Base-by-base conservation (phyloP, 352 stramenopile genomes). In the Phytophthora fragariae region DNA sequence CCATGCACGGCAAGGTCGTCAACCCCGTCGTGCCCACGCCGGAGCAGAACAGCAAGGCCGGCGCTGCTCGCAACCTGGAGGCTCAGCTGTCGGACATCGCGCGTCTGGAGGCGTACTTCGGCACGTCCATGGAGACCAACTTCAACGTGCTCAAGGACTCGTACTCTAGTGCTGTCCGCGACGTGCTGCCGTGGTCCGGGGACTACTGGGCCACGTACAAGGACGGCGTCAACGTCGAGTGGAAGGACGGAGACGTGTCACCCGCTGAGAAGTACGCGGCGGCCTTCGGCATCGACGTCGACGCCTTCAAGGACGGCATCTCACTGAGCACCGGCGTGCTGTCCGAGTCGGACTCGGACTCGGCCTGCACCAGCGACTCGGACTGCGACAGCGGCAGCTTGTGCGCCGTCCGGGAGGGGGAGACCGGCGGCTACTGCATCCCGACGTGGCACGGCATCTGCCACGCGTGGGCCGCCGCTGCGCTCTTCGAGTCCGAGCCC, bases 161-260 rank as follows among this genome's bases (percentile, higher is more conserved):
- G 67, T 75, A 73, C 56, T 14, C 67, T 0, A 75, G 21, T 11
- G 75, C 47, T 10, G 39, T 19, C 14, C 72, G 41, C 21, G 57
- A 73, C 17, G 50, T 75, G 19, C 70, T 75, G 39, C 81, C 81
- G 17, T 89, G 82, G 82, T 80, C 82, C 3, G 76, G 79, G 52
- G 80, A 80, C 76, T 90, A 90, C 73, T 92, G 83, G 81, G 79
- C 85, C 19, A 74, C 74, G 55, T 91, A 89, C 76, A 68, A 73
- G 12, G 85, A 92, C 78, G 81, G 85, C 35, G 90, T 92, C 71
- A 92, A 92, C 80, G 50, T 37, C 49, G 56, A 63, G 24, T 75
- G 69, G 69, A 74, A 74, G 50, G 44, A 65, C 27, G 61, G 65
- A 8, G 68, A 82, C 7, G 14, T 62, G 9, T 83, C 79, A 27